Conservation (phyloP, 1,284 basidiomycete species). For the Singerocomus rubriflavus region DNA sequence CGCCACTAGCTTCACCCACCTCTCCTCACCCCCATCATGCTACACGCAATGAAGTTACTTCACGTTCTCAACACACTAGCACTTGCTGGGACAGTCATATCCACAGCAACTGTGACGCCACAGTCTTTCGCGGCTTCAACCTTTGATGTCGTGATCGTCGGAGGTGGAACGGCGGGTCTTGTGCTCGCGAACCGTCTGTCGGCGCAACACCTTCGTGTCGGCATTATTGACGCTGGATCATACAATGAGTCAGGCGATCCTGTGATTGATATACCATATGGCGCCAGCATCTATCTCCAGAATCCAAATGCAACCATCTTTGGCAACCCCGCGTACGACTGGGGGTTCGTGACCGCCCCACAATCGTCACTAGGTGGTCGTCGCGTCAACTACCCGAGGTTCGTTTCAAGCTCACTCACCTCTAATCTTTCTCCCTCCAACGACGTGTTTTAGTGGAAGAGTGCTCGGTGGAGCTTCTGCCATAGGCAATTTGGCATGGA, state of each 20-base stretch:
- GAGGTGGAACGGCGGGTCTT: conserved; percentile 4
- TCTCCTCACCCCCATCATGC: too few relatives aligned
- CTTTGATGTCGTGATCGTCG: not conserved
- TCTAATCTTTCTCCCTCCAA: not conserved
- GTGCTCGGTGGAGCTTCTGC: conserved; percentile 7
- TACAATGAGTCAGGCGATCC: conserved; percentile 1
- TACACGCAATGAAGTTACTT: too few relatives aligned
- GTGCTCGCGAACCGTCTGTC: conserved; percentile 5
- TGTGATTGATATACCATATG: not conserved
- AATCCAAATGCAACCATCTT: not conserved
- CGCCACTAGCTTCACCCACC: too few relatives aligned
- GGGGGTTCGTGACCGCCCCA: not conserved
- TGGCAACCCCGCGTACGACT: conserved; percentile 4
- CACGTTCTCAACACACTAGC: not conserved
- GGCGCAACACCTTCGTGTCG: not conserved
- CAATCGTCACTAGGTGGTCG: conserved; percentile 1
- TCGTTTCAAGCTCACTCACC: not conserved
- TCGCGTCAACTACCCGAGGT: not conserved
- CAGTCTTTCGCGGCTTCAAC: conserved; percentile 2
- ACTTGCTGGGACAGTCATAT: not conserved
- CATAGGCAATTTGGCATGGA: not conserved
- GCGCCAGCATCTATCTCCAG: conserved; percentile 1
- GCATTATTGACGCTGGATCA: conserved; percentile 2
- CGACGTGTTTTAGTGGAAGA: not conserved
- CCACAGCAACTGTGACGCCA: not conserved